These are phyloP conservation scores for Euclidium syriacum DNA, from an alignment of 345 rosid species.

Conservation along the genomic window DNA sequence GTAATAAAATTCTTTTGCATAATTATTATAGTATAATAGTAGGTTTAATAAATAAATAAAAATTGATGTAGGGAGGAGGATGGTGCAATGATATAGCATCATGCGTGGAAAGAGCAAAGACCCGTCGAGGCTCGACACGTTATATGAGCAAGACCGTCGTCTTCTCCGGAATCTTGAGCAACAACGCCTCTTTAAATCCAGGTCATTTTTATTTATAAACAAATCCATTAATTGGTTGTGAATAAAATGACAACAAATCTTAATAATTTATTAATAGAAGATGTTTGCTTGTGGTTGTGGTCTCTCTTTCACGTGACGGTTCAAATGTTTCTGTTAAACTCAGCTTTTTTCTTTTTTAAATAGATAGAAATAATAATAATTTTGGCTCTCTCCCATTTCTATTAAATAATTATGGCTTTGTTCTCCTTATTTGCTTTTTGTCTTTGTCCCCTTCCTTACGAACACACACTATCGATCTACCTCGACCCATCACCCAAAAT, in stretches of 20 bases:
- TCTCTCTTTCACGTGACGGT: constrained; percentile 30
- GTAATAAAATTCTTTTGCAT: background rate
- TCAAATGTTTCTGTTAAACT: constrained; percentile 20
- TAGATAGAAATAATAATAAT: background rate
- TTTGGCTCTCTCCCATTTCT: constrained; percentile 10
- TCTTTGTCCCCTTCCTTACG: constrained; percentile 18
- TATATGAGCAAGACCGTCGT: constrained; percentile 57
- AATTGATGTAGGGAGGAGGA: constrained; percentile 72
- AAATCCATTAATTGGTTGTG: background rate
- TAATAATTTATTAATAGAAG: background rate
- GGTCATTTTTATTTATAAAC: constrained; percentile 33
- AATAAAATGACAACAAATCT: background rate
- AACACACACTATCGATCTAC: constrained; percentile 4
- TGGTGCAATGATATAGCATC: constrained; percentile 89
- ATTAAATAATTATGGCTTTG: constrained; percentile 3
- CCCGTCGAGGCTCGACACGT: constrained; percentile 73
- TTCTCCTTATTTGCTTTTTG: constrained; percentile 9
- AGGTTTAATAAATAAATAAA: background rate
- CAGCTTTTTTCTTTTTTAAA: background rate
- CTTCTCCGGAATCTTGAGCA: constrained; percentile 83
- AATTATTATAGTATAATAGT: background rate
- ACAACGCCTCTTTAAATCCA: constrained; percentile 76
- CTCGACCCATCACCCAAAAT: background rate
- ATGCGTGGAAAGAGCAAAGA: constrained; percentile 66
- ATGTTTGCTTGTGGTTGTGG: constrained; percentile 26